Evolutionary conservation across 306 rosid genomes (phyloP).

Genomic region (Mimosa bimucronata): DNA sequence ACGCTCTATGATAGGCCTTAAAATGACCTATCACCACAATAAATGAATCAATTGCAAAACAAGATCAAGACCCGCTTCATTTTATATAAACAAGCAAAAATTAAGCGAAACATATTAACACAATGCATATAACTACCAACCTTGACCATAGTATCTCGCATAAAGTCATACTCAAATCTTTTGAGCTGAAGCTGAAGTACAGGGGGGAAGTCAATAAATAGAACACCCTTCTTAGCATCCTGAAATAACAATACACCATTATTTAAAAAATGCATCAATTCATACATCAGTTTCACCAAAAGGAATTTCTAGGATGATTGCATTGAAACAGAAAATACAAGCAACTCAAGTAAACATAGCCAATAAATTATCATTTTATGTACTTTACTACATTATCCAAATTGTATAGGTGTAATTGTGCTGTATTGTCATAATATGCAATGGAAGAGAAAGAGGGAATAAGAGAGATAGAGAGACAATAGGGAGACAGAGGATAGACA

Average conservation of each 20-base stretch:
- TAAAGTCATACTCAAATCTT: constrained; percentile 95
- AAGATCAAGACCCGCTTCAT: constrained; percentile 15
- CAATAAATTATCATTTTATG: not conserved
- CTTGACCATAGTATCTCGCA: constrained; percentile 99
- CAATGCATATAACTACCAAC: constrained; percentile 49
- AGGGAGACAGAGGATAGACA: too few species aligned
- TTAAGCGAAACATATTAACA: constrained; percentile 12
- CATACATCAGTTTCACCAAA: constrained; percentile 10
- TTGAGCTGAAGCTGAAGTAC: constrained; percentile 98
- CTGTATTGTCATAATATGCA: not conserved
- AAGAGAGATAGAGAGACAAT: too few species aligned
- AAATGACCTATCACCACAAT: constrained; percentile 17
- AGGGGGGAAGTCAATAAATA: constrained; percentile 95
- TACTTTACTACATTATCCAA: not conserved
- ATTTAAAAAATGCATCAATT: constrained; percentile 10
- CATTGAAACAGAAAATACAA: constrained; percentile 18
- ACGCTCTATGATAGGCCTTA: constrained; percentile 24
- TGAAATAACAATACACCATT: constrained; percentile 45
- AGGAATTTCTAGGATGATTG: constrained; percentile 12
- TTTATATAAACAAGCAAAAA: constrained; percentile 21
- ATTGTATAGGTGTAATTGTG: not conserved
- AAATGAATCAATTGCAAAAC: constrained; percentile 5
- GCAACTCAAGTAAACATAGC: constrained; percentile 16
- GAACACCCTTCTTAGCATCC: constrained; percentile 98
- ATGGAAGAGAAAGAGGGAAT: too few species aligned